Percentiles rank a stretch among this genome's conserved stretches.
phyloP scores from a whole-genome alignment of 176 grass and related monocot species.

The Eremochloa ophiuroides region DNA sequence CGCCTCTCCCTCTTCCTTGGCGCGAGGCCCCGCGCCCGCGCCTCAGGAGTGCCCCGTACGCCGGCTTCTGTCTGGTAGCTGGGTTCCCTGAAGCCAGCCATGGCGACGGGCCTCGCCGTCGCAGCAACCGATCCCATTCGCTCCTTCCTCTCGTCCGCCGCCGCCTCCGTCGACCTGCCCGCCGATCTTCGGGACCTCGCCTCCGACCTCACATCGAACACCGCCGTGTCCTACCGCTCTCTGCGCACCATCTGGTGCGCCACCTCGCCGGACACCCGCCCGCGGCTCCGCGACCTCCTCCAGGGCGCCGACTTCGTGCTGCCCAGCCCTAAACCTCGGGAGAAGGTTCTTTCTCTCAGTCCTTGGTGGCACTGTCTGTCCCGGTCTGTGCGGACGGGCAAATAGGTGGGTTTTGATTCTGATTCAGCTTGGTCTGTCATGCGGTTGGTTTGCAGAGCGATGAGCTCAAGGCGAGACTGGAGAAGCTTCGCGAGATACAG shows the following conservation, averaged over 20 bases:
- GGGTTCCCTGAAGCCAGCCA: neutral
- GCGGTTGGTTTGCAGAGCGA: conserved; percentile 46
- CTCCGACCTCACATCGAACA: conserved; percentile 24
- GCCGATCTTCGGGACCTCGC: conserved; percentile 47
- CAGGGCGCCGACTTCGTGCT: conserved; percentile 54
- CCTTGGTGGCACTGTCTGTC: neutral
- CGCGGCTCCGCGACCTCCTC: conserved; percentile 52
- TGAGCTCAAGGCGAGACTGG: conserved; percentile 81
- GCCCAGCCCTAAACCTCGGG: conserved; percentile 61
- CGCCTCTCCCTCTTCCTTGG: too few relatives aligned
- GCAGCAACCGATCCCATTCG: conserved; percentile 53
- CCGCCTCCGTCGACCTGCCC: conserved; percentile 17
- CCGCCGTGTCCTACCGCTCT: conserved; percentile 46
- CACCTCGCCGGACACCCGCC: conserved; percentile 40
- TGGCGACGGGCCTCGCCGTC: conserved; percentile 45
- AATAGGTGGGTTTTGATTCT: neutral
- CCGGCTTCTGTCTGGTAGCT: too few relatives aligned
- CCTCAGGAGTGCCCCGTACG: too few relatives aligned
- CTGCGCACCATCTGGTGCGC: conserved; percentile 72
- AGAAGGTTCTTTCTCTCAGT: conserved; percentile 44
- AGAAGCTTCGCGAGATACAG: conserved; percentile 70
- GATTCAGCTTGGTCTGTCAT: neutral
- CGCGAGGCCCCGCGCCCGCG: too few relatives aligned
- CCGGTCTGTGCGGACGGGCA: neutral
- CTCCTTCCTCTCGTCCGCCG: conserved; percentile 50